Evolutionary conservation across 768 basidiomycete genomes (phyloP).

Genomic region (Daedalea quercina): DNA sequence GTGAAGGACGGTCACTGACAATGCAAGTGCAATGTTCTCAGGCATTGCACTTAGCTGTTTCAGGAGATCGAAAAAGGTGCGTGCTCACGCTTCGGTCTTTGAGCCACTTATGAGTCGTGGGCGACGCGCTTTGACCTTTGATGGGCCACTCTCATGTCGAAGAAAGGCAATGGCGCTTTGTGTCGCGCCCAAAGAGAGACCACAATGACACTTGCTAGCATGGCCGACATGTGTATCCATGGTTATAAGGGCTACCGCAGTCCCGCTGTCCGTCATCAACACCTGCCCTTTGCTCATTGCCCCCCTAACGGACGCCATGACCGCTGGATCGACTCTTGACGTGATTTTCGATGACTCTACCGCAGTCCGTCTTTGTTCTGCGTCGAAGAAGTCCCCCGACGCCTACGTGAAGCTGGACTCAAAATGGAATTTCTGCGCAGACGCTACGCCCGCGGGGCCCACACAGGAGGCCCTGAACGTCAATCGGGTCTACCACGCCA

Average conservation of each 20-base stretch:
- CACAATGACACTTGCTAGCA: not conserved
- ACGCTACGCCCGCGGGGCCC: not conserved
- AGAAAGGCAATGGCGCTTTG: not conserved
- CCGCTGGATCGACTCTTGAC: constrained; percentile 2
- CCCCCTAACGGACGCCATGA: not conserved
- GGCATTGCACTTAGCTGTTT: no score
- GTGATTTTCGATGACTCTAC: constrained; percentile 7
- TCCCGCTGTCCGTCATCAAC: not conserved
- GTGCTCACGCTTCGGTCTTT: not conserved
- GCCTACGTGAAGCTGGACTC: constrained; percentile 3
- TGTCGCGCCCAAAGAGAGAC: not conserved
- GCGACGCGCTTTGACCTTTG: not conserved
- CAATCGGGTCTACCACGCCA: constrained; percentile 6
- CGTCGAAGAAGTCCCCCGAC: not conserved
- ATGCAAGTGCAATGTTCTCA: no score
- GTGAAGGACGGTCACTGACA: no score
- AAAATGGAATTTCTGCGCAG: not conserved
- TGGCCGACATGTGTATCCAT: not conserved
- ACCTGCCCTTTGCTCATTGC: not conserved
- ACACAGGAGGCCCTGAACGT: not conserved
- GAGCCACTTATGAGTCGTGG: not conserved
- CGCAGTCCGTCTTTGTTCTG: constrained; percentile 6
- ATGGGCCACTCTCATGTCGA: not conserved
- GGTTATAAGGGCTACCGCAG: not conserved
- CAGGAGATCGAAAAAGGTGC: no score